Evolutionary conservation across 352 stramenopile species (phyloP).

Genomic region (Phytophthora tentaculata): DNA sequence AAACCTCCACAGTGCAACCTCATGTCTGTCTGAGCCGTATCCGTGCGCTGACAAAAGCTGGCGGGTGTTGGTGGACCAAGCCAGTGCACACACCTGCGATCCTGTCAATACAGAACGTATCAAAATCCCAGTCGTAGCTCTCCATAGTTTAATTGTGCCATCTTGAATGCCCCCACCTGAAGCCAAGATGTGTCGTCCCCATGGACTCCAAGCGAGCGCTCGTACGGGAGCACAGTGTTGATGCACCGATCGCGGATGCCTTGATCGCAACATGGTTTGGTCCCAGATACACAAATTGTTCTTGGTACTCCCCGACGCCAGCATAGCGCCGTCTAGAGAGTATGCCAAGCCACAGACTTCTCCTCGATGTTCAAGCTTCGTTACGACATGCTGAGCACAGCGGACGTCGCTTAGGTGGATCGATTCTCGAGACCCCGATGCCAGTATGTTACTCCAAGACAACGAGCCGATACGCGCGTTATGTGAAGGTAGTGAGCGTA

Average conservation of each 20-base stretch:
- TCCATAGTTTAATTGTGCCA: slow-evolving; percentile 98
- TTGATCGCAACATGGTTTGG: slow-evolving; percentile 19
- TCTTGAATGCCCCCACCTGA: slow-evolving; percentile 96
- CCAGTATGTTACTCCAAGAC: slow-evolving; percentile 91
- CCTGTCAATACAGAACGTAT: slow-evolving; percentile 95
- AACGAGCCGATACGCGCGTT: slow-evolving; percentile 89
- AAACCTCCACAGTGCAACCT: slow-evolving; percentile 97
- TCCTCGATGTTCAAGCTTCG: slow-evolving; percentile 89
- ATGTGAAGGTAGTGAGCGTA: slow-evolving; percentile 93
- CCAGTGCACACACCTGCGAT: slow-evolving; percentile 94
- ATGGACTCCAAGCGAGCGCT: slow-evolving; percentile 97
- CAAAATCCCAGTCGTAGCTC: slow-evolving; percentile 76
- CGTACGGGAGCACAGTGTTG: slow-evolving; percentile 96
- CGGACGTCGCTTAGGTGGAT: slow-evolving; percentile 80
- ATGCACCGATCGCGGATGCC: slow-evolving; percentile 51
- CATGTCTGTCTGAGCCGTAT: slow-evolving; percentile 86
- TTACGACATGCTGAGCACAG: slow-evolving; percentile 55
- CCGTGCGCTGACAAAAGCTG: slow-evolving; percentile 96
- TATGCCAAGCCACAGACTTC: slow-evolving; percentile 97
- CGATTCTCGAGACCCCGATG: slow-evolving; percentile 91
- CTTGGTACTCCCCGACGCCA: slow-evolving; percentile 96
- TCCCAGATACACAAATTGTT: slow-evolving; percentile 96
- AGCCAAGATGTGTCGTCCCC: slow-evolving; percentile 94
- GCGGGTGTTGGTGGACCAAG: slow-evolving; percentile 86
- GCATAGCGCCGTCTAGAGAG: slow-evolving; percentile 91